Base-by-base conservation (phyloP, 2,329 filamentous ascomycete species). In the Trichoderma hamatum region DNA sequence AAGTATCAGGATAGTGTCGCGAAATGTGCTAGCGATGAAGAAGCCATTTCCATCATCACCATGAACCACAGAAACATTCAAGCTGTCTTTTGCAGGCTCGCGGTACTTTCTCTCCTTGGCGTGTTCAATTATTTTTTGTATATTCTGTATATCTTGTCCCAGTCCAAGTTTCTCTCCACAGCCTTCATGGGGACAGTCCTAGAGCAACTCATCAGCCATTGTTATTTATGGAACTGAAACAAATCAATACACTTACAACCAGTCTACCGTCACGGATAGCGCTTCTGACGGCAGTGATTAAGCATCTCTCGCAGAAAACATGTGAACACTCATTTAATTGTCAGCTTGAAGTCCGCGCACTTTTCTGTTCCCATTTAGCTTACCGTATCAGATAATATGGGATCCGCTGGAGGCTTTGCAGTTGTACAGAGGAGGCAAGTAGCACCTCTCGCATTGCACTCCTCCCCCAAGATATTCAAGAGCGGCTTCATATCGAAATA, bases 321-420 rank as follows among this genome's bases (percentile, higher is more conserved):
- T 82, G 80, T 0, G 70, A 68, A 32, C 80, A 82, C 80, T 80
- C 3, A 13, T 19, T 1, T 5, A 3, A 13, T 30, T 1, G 14
- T 75, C 43, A 78, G 71, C 26, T 1, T n/a, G n/a, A 24, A 36
- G 2, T 26, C 1, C 6, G 7, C 9, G 28, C 13, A 16, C 5
- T 9, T 3, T 24, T 1, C 13, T 16, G 51, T 70, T 52, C 4
- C 3, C 2, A 2, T 3, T 19, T n/a, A n/a, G 16, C 74, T 60
- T 59, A 76, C 73, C 14, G 43, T 28, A 0, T 2, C 24, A 1
- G 64, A 21, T 2, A 11, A 32, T 0, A 71, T 6, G 0, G 73
- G 74, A 0, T 67, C 19, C 1, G 9, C 3, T 1, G 69, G 65
- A 0, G 69, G 56, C 0, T 0, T 58, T 36, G 6, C 19, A 6